Percentiles rank a stretch among this genome's conserved stretches.
Conservation (phyloP, 306 rosid genomes). For the Cyamopsis tetragonoloba region DNA sequence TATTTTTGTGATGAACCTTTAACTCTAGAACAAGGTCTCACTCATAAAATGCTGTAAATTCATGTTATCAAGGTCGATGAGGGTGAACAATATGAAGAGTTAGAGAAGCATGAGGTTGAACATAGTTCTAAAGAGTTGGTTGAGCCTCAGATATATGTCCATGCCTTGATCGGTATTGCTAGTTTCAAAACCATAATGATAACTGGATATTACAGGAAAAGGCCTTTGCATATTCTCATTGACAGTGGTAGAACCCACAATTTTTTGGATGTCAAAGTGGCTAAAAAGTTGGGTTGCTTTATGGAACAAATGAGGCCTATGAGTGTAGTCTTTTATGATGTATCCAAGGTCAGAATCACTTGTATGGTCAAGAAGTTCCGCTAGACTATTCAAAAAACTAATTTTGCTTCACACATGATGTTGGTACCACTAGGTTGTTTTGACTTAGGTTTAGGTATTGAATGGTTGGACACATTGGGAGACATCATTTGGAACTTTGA, state of each 20-base stretch:
- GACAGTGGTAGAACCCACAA: neutral
- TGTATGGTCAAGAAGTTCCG: neutral
- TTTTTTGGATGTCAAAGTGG: neutral
- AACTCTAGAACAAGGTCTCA: no score
- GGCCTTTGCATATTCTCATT: neutral
- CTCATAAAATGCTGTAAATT: no score
- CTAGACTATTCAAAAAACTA: neutral
- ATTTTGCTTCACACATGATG: neutral
- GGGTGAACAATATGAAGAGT: no score
- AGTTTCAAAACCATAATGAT: neutral
- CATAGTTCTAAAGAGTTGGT: no score
- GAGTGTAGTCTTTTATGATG: no score
- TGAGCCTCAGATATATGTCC: neutral
- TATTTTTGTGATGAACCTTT: no score
- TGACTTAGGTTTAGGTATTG: neutral
- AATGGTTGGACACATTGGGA: neutral
- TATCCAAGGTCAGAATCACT: no score
- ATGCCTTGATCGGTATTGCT: neutral
- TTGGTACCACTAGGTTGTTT: neutral
- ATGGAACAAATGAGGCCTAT: no score
- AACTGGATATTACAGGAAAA: neutral
- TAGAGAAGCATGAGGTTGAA: no score
- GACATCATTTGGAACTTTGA: neutral
- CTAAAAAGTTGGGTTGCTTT: neutral
- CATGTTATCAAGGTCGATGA: no score